Evolutionary conservation across 2,329 filamentous ascomycete species (phyloP), one percentile per base, ranked within the genome.

Genomic region (Sarocladiaceae sp.): DNA sequence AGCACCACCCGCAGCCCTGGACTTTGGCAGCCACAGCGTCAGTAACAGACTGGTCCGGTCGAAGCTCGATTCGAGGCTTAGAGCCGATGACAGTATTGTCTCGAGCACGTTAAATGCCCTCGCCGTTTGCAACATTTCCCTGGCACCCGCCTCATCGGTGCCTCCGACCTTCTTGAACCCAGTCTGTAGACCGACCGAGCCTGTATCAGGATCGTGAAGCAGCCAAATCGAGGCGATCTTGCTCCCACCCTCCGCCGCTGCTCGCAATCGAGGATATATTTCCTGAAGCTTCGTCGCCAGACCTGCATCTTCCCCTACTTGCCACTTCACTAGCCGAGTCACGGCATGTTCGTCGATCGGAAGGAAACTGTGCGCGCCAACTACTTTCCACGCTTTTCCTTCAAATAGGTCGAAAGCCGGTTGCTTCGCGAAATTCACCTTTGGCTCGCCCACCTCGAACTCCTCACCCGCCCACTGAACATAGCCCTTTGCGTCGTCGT

Each of bases 401-500:
- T 33, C 18, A 6, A 42, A 22, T 12, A 44, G 37, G 15, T 52
- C 49, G 26, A 55, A 57, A 31, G 52, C 29, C 15, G 52, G 44
- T 25, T 48, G 52, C 33, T 53, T 37, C 40, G 33, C 35, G 26
- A 57, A 56, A 25, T 51, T 53, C 11, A 23, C n/a, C 13, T 42
- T 40, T 6, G 51, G 47, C 3, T 56, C 50, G 25, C 51, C 55
- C 3, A 52, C 51, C 20, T 52, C 26, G n/a, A 42, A 56, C 8
- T 51, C 55, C 22, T 56, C 51, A 33, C 20, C 49, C 20, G 44
- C 29, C 53, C 55, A 57, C 18, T 50, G 51, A 11, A 17, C 51
- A 25, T 57, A 57, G 15, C 54, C 53, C 18, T 53, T 39, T 3
- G 53, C 55, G 39, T 57, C 29, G 37, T 57, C 53, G 31, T 40